Conservation (phyloP, 2,329 filamentous ascomycete genomes). For the Escovopsis sp. region DNA sequence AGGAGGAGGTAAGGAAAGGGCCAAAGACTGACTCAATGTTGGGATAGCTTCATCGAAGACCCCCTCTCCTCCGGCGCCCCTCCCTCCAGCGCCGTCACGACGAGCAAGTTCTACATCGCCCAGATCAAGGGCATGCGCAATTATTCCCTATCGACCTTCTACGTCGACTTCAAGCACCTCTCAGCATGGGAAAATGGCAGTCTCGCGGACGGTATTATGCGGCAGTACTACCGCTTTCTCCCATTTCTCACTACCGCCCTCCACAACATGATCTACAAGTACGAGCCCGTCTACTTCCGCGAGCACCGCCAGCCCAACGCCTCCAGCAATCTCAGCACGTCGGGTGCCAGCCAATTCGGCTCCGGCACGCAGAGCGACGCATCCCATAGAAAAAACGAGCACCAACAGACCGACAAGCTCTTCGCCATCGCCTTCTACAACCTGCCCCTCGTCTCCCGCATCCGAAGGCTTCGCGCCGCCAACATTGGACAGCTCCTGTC, state of each 20-base stretch:
- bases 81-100: constrained; percentile 53
- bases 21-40: too few species aligned
- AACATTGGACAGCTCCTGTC: constrained; percentile 90
- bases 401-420: constrained; percentile 93
- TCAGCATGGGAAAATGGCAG: constrained; percentile 61
- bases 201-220: constrained; percentile 71
- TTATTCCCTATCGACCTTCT: constrained; percentile 68
- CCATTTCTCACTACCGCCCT: constrained; percentile 80
- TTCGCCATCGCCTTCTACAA: constrained; percentile 93
- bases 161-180: constrained; percentile 78
- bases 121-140: constrained; percentile 65
- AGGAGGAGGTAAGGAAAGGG: too few species aligned
- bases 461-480: constrained; percentile 70
- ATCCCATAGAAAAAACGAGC: constrained; percentile 65
- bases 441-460: constrained; percentile 68
- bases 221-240: constrained; percentile 87
- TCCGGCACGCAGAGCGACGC: constrained; percentile 49
- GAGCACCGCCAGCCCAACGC: constrained; percentile 77
- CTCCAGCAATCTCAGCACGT: constrained; percentile 55
- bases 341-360: constrained; percentile 46
- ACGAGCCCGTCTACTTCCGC: constrained; percentile 86
- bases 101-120: constrained; percentile 71
- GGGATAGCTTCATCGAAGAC: constrained; percentile 56
- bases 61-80: constrained; percentile 46
- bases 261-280: constrained; percentile 85